Base-by-base conservation (phyloP, 2,329 filamentous ascomycete genomes). In the Xylariaceae sp. region DNA sequence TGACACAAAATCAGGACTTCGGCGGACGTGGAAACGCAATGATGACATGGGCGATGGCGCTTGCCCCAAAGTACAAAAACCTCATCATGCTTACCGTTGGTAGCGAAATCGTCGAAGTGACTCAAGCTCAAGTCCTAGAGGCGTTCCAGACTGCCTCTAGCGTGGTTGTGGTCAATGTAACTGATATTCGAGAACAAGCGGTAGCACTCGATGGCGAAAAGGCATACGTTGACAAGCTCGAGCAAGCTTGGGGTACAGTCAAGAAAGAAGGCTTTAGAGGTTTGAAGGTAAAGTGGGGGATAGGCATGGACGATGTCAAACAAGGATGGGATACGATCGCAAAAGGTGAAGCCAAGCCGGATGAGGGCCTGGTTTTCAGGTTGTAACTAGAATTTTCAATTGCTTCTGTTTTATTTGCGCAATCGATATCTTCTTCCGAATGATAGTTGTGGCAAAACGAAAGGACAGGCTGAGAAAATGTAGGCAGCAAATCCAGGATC, bases 301-400 rank as follows among this genome's bases (percentile, higher is more conserved):
- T 57, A 47, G 57, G 59, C 11, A 62, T 64, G 60, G 49, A 53
- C 41, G 56, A 48, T 21, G 57, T 59, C 2, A 33, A 44, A 10
- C 42, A 55, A 36, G 60, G 59, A 1, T 63, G 61, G 61, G 59
- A 63, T 37, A 38, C 42, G 12, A 45, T 62, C 17, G 56, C 56
- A 4, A 41, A 39, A 6, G 55, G 57, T 2, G 52, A 57, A 42
- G 56, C 56, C 2, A 16, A 37, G 38, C 45, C 61, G 4, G 56
- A 57, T 14, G 59, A 62, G 47, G 59, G 56, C 16, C 43, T 64
- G 47, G 57, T 55, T n/a, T 64, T 32, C 7, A n/a, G n/a, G n/a
- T n/a, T n/a, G n/a, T n/a, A n/a, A n/a, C n/a, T n/a, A n/a, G n/a
- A n/a, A n/a, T n/a, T n/a, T n/a, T n/a, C n/a, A n/a, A n/a, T n/a